Conservation (phyloP, 768 basidiomycete species). For the Harrya chromipes region DNA sequence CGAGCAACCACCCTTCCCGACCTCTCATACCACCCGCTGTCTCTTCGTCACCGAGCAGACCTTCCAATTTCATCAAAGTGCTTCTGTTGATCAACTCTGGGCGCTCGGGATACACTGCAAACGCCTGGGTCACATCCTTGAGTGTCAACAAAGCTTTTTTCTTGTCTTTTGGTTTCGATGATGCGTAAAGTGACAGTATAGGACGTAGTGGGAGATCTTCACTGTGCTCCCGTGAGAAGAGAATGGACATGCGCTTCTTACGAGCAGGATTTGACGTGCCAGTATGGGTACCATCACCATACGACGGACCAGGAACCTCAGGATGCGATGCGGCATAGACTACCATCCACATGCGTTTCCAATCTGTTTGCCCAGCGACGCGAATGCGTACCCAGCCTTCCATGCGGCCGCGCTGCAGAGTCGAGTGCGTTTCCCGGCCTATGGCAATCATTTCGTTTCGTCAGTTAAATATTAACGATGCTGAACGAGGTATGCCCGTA, state of each 20-base stretch:
- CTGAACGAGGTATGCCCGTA: slow-evolving; percentile 17
- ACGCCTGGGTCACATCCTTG: slow-evolving; percentile 73
- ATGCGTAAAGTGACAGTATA: slow-evolving; percentile 55
- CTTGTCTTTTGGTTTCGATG: slow-evolving; percentile 69
- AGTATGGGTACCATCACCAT: slow-evolving; percentile 28
- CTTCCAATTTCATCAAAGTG: slow-evolving; percentile 91
- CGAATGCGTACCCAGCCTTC: slow-evolving; percentile 92
- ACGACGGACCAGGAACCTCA: slow-evolving; percentile 18
- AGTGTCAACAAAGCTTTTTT: slow-evolving; percentile 72
- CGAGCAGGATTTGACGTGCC: slow-evolving; percentile 21
- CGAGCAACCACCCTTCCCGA: slow-evolving; percentile 79
- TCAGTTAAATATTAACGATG: slow-evolving; percentile 25
- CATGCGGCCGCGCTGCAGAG: slow-evolving; percentile 67
- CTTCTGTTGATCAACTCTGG: slow-evolving; percentile 86
- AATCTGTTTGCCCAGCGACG: slow-evolving; percentile 95
- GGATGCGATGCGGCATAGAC: slow-evolving; percentile 49
- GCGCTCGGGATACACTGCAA: slow-evolving; percentile 95
- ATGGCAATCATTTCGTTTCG: slow-evolving; percentile 8
- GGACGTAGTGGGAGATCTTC: slow-evolving; percentile 37
- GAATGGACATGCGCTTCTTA: slow-evolving; percentile 55
- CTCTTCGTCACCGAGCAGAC: slow-evolving; percentile 73
- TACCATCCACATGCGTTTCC: slow-evolving; percentile 89
- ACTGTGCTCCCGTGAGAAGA: slow-evolving; percentile 56
- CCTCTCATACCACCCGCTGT: slow-evolving; percentile 64
- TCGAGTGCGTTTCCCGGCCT: slow-evolving; percentile 54